phyloP scores from a whole-genome alignment of 2,329 filamentous ascomycete genomes.

The Rutstroemia sp. region DNA sequence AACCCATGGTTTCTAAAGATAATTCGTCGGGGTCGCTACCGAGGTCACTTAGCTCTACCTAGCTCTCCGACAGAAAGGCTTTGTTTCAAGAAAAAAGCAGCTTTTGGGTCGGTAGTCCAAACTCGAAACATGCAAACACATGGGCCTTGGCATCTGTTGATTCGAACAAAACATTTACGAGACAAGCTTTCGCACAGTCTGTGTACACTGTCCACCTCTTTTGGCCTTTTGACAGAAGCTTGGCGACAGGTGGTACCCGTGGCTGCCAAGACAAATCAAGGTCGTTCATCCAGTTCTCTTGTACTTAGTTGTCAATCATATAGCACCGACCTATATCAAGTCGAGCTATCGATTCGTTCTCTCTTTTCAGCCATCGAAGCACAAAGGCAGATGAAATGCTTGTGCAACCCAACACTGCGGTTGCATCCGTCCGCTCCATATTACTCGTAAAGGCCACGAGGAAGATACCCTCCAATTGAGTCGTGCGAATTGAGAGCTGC shows the following conservation, averaged over 20 bases:
- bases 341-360: too few relatives aligned
- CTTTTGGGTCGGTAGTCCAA: not conserved
- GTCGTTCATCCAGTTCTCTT: not conserved
- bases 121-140: not conserved
- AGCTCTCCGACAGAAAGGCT: not conserved
- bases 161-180: not conserved
- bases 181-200: not conserved
- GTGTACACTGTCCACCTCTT: not conserved
- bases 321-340: not conserved
- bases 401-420: too few relatives aligned
- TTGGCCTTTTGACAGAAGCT: slow-evolving; percentile 1
- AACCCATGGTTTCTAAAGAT: not conserved
- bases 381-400: too few relatives aligned
- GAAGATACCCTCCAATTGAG: too few relatives aligned
- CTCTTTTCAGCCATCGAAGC: too few relatives aligned
- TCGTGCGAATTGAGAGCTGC: too few relatives aligned
- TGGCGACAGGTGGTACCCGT: not conserved
- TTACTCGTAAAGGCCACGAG: too few relatives aligned
- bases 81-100: not conserved
- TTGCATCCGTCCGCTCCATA: too few relatives aligned
- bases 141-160: not conserved
- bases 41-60: not conserved
- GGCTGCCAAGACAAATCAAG: not conserved
- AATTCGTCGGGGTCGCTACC: not conserved
- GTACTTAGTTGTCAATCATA: not conserved